Evolutionary conservation across 306 rosid species (phyloP), one percentile per base, ranked within the genome.

Genomic region (Dryas alaskensis): DNA sequence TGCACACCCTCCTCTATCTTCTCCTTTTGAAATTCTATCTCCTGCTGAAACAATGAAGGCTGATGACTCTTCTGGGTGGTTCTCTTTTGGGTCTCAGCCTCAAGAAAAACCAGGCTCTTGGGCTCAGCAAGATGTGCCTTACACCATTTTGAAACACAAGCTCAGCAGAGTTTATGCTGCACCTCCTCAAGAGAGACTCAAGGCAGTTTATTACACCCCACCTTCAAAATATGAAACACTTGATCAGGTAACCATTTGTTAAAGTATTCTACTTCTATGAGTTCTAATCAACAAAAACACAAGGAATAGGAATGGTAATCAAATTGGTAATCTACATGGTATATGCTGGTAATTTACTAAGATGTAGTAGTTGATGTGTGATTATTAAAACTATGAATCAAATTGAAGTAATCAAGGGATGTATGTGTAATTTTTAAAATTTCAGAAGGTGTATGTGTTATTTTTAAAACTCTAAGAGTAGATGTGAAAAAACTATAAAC

Each of bases 151-250:
- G 83, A 90, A 88, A 75, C 78, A 94, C 78, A 91, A 87, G 88
- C 73, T 94, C 77, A 91, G 97, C 70, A 86, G 98, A 84, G 85
- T 94, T 25, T 94, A 88, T 74, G 92, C 97, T 45, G 92, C 94
- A 0, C 98, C 92, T 76, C 96, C 91, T 8, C 10, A 84, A 44
- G 97, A 89, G 81, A 88, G 97, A 79, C 67, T 86, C 74, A 94
- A 91, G 85, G 73, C 90, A 5, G 54, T 91, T 69, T 91, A 81
- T 45, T 79, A 88, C 81, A 88, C 92, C 31, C 85, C 91, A 39
- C 98, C 98, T 72, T 89, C 98, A 14, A 91, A 94, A 78, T 94
- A 89, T 73, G 98, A 94, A 73, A 82, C 85, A 37, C 81, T 94
- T 64, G 98, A 91, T 72, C 97, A 94, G 98, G 97, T 94, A 81